phyloP scores from a whole-genome alignment of 2,329 filamentous ascomycete species.

The Epichloe uncinata region DNA sequence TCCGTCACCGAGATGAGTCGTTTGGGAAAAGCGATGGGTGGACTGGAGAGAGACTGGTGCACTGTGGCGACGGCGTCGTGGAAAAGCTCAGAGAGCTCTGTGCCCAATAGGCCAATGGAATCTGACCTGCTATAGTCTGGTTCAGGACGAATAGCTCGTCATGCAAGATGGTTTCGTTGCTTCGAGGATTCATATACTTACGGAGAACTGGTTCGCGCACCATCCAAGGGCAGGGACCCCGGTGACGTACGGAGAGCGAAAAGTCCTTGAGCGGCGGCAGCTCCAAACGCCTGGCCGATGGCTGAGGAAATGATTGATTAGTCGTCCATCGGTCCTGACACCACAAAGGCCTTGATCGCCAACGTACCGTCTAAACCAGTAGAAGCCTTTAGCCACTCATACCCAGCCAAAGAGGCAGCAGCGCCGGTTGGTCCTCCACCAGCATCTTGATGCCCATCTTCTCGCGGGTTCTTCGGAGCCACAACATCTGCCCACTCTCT shows the following conservation, averaged over 20 bases:
- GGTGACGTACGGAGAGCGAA: slow-evolving; percentile 17
- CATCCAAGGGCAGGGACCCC: slow-evolving; percentile 6
- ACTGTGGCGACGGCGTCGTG: slow-evolving; percentile 9
- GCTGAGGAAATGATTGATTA: background rate
- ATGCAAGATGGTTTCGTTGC: background rate
- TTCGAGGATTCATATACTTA: slow-evolving; percentile 5
- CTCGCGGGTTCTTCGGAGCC: slow-evolving; percentile 32
- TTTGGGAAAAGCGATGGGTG: slow-evolving; percentile 1
- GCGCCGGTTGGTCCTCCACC: slow-evolving; percentile 25
- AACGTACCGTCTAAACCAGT: slow-evolving; percentile 24
- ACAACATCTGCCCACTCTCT: slow-evolving; percentile 28
- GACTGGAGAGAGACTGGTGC: background rate
- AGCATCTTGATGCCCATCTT: slow-evolving; percentile 30
- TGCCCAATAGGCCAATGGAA: slow-evolving; percentile 12
- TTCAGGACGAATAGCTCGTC: background rate
- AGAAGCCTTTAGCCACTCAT: slow-evolving; percentile 27
- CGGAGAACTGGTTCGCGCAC: slow-evolving; percentile 10
- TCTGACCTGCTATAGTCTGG: slow-evolving; percentile 9
- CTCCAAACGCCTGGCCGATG: slow-evolving; percentile 11
- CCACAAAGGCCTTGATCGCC: too few relatives aligned
- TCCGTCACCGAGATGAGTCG: slow-evolving; percentile 16
- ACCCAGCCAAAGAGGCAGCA: slow-evolving; percentile 23
- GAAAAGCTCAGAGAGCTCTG: slow-evolving; percentile 15
- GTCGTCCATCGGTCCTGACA: too few relatives aligned
- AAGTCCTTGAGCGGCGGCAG: slow-evolving; percentile 16